Base-by-base conservation (phyloP, 371 early-diverging fungal species). In the Batrachochytrium dendrobatidis region DNA sequence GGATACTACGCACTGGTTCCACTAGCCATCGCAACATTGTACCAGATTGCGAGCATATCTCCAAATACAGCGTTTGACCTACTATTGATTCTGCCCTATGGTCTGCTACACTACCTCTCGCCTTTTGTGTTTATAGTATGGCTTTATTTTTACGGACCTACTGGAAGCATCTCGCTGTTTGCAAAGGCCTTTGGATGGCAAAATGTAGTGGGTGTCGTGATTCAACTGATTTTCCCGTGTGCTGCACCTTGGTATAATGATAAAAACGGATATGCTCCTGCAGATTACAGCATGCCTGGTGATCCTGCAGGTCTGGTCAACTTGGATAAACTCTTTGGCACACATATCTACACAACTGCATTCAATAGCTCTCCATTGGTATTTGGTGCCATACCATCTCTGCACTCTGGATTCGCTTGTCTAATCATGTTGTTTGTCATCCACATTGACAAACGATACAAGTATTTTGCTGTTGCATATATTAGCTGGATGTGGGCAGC, bases 381-480 rank as follows among this genome's bases (percentile, higher is more conserved):
- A 43, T 88, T 86, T 72, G 88, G 88, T 7, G 86, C 88, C 2
- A 83, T 86, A 64, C 88, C 88, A 28, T 85, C 85, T 20, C 74
- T 88, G 29, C 88, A 88, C 64, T 81, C 85, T 15, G 88, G 79
- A 26, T 83, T 82, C 65, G 88, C 88, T 1, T 81, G 81, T 15
- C 68, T 84, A n/a, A 72, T 82, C 39, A 81, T 81, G 67, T 63
- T 83, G 43, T 86, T 86, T 68, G 56, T 81, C 28, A 45, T 63
- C 49, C 62, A 66, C 34, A 18, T 57, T 44, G 39, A 12, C 15
- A 12, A n/a, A n/a, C 39, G 39, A 15, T 12, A 12, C 20, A n/a
- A 20, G 33, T 6, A 50, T 12, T 15, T 26, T 25, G n/a, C 34
- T 6, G 50, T 60, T 6, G 39, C 39, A n/a, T 86, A 86, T 64